Evolutionary conservation across 306 rosid genomes (phyloP).

Genomic region (Prunus mira): DNA sequence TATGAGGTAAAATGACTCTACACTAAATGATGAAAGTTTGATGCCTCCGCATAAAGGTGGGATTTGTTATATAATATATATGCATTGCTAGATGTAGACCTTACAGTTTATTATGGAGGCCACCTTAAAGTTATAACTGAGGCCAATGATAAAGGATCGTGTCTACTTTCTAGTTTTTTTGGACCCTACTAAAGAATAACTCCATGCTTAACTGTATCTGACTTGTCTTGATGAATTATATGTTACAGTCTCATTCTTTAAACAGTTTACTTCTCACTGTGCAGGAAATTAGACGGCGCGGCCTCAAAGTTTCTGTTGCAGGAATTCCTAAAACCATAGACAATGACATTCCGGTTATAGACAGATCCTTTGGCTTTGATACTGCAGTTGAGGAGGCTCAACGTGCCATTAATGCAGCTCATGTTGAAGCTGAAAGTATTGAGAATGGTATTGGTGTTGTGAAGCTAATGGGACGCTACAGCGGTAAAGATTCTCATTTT

Average conservation of each 20-base stretch:
- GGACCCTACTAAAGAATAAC: not conserved
- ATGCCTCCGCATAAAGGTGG: not conserved
- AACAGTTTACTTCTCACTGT: not conserved
- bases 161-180: not conserved
- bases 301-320: slow-evolving; percentile 47
- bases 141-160: not conserved
- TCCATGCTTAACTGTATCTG: not conserved
- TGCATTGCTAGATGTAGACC: too few species aligned
- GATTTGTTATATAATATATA: not conserved
- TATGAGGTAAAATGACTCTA: slow-evolving; percentile 31
- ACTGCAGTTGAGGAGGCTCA: slow-evolving; percentile 97
- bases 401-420: slow-evolving; percentile 94
- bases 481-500: slow-evolving; percentile 49
- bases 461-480: slow-evolving; percentile 86
- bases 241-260: not conserved
- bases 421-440: slow-evolving; percentile 79
- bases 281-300: slow-evolving; percentile 48
- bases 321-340: slow-evolving; percentile 55
- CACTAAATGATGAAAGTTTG: not conserved
- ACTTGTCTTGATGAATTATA: not conserved
- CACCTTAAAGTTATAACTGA: not conserved
- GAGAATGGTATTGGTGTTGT: slow-evolving; percentile 91
- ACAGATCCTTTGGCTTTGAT: slow-evolving; percentile 91
- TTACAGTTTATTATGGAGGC: not conserved
- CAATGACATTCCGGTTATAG: slow-evolving; percentile 62